Conservation (phyloP, 169 alveolate species). For the Plasmodium gonderi region DNA sequence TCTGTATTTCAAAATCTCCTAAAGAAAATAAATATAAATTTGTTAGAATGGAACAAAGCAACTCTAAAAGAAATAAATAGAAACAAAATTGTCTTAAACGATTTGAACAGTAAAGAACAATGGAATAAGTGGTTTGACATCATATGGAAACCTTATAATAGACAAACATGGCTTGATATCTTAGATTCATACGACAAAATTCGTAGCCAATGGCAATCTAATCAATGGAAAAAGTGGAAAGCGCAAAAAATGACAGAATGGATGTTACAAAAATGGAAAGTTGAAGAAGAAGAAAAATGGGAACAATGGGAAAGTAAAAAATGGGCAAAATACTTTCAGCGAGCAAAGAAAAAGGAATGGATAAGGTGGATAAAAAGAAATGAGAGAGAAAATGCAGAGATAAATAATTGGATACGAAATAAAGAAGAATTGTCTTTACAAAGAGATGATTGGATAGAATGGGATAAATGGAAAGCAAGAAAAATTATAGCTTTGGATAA, state of each 20-base stretch:
- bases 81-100: not conserved
- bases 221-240: constrained; percentile 23
- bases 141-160: not conserved
- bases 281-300: constrained; percentile 18
- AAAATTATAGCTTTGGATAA: not conserved
- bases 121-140: constrained; percentile 17
- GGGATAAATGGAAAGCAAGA: constrained; percentile 31
- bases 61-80: not conserved
- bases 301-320: not conserved
- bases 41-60: not conserved
- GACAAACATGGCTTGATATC: not conserved
- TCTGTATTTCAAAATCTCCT: not conserved
- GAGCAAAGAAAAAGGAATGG: constrained; percentile 8
- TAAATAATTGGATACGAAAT: not conserved
- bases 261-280: constrained; percentile 31
- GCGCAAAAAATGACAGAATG: not conserved
- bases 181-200: not conserved
- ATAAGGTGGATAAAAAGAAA: constrained; percentile 9
- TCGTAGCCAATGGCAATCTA: not conserved
- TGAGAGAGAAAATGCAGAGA: not conserved
- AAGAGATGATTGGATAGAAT: not conserved
- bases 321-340: not conserved
- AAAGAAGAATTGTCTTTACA: not conserved
- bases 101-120: not conserved
- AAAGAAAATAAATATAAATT: not conserved